These are phyloP conservation scores for Malus hybrid DNA, from an alignment of 331 rosid species.

Conservation along the genomic window DNA sequence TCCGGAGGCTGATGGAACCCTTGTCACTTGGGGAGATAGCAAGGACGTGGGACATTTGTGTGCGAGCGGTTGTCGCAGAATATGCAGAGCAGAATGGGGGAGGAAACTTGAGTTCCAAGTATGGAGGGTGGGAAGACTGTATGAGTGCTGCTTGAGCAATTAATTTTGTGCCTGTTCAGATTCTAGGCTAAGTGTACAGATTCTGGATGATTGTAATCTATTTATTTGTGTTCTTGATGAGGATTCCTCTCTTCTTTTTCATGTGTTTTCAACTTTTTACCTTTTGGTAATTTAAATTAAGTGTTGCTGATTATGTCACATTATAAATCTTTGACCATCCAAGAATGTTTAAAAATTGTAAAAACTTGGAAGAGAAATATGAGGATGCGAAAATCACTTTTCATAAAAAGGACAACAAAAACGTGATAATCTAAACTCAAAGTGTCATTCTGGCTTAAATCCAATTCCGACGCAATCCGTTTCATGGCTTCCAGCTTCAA, in stretches of 20 bases:
- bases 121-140: conserved; percentile 42
- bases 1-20: conserved; percentile 14
- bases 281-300: neutral
- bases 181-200: no score
- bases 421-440: no score
- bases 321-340: neutral
- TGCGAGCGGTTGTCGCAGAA: conserved; percentile 36
- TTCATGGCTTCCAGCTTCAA: no score
- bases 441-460: no score
- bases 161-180: neutral
- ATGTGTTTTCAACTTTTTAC: no score
- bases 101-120: conserved; percentile 40
- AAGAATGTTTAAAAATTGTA: neutral
- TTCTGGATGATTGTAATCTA: no score
- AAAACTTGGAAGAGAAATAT: no score
- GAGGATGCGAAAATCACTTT: no score
- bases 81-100: conserved; percentile 36
- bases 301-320: neutral
- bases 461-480: no score
- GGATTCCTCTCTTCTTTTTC: no score
- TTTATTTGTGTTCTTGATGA: no score
- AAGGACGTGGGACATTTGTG: conserved; percentile 38
- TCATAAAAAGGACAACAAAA: no score
- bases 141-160: neutral
- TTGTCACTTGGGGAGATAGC: conserved; percentile 32